Conservation (phyloP, 164 flowering plant genomes). For the Chimonanthus salicifolius region DNA sequence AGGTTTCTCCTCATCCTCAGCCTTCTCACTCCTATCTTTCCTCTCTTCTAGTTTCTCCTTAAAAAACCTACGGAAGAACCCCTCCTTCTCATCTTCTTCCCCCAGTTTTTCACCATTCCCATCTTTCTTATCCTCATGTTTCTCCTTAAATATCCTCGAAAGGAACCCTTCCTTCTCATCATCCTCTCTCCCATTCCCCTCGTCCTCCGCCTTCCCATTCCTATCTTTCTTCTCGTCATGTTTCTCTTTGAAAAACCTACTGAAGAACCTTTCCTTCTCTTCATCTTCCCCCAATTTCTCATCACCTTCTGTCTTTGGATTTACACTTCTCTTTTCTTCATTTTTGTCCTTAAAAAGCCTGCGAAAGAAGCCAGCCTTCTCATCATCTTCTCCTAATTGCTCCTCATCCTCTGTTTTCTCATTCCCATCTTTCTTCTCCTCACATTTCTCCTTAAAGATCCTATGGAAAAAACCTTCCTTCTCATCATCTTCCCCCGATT, state of each 20-base stretch:
- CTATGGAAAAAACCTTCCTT: constrained; percentile 46
- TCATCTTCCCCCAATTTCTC: neutral
- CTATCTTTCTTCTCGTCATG: constrained; percentile 10
- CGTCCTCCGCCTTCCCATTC: constrained; percentile 3
- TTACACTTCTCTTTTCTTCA: constrained; percentile 4
- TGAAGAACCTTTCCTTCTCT: constrained; percentile 13
- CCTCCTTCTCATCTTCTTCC: constrained; percentile 88
- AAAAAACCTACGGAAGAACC: constrained; percentile 74
- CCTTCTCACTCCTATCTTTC: constrained; percentile 52
- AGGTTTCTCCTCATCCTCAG: constrained; percentile 41
- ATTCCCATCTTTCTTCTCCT: constrained; percentile 70
- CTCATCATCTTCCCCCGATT: constrained; percentile 31
- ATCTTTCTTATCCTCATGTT: constrained; percentile 73
- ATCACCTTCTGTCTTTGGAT: neutral
- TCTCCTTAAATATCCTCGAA: constrained; percentile 76
- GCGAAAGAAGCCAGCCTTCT: constrained; percentile 57
- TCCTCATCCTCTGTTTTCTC: constrained; percentile 44
- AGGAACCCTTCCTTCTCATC: constrained; percentile 52
- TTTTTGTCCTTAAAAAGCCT: constrained; percentile 23
- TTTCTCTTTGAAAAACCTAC: constrained; percentile 14
- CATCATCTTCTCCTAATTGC: constrained; percentile 38
- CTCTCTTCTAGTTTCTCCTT: constrained; percentile 80
- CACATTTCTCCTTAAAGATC: constrained; percentile 62
- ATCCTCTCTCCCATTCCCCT: constrained; percentile 26
- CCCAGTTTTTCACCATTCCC: constrained; percentile 44